These are phyloP conservation scores for Leptographium radiaticola DNA, from an alignment of 2,329 filamentous ascomycete genomes.

Conservation along the genomic window DNA sequence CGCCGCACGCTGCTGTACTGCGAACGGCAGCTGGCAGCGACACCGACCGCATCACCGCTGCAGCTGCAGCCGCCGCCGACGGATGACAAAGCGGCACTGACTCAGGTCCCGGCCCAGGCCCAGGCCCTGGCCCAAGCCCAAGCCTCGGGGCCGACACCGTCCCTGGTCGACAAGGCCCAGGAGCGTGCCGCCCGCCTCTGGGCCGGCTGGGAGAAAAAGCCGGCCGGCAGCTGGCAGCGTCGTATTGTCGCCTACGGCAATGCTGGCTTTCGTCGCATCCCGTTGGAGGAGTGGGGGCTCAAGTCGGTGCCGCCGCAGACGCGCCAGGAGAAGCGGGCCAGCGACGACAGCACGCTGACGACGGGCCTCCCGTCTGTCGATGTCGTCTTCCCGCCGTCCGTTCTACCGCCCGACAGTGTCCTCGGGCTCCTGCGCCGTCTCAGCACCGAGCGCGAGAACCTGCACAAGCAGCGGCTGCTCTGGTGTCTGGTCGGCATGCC, in stretches of 20 bases:
- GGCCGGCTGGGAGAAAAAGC: conserved; percentile 76
- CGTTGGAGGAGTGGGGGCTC: conserved; percentile 94
- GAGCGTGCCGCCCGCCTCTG: conserved; percentile 63
- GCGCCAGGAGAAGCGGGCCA: conserved; percentile 41
- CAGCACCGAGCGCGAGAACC: conserved; percentile 64
- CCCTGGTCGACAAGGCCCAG: conserved; percentile 55
- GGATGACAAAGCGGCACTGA: background rate
- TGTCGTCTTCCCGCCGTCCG: conserved; percentile 60
- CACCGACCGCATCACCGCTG: background rate
- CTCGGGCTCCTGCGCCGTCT: conserved; percentile 53
- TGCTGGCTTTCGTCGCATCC: conserved; percentile 69
- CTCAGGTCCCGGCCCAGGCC: background rate
- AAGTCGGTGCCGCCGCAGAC: conserved; percentile 85
- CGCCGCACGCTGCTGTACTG: conserved; percentile 86
- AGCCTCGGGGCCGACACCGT: conserved; percentile 11
- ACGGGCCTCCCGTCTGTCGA: conserved; percentile 37
- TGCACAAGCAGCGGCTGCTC: conserved; percentile 65
- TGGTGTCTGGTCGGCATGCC: conserved; percentile 79
- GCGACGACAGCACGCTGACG: conserved; percentile 32
- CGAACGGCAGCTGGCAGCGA: conserved; percentile 42
- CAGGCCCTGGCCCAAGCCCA: background rate
- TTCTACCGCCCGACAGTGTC: conserved; percentile 53
- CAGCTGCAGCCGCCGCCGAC: background rate
- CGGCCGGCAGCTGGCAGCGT: conserved; percentile 70
- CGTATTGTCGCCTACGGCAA: conserved; percentile 80